phyloP scores from a whole-genome alignment of 108 stramenopile genomes.

The Conticribra guillardii region DNA sequence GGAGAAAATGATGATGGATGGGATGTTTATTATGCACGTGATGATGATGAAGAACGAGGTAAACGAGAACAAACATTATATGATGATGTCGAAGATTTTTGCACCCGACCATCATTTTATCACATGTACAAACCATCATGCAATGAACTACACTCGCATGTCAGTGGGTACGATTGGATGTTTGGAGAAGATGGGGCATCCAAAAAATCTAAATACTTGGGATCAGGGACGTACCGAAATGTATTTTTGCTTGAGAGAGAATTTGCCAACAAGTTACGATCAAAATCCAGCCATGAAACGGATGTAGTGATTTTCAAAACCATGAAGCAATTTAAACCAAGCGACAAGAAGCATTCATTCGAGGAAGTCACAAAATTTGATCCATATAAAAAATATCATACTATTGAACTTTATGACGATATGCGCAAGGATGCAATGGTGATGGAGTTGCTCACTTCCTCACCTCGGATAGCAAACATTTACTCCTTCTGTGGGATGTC shows the following conservation, averaged over 20 bases:
- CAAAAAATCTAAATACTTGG: constrained; percentile 16
- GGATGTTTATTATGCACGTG: constrained; percentile 45
- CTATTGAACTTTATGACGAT: constrained; percentile 17
- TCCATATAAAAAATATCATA: background rate
- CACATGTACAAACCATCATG: constrained; percentile 52
- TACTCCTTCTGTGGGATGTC: constrained; percentile 19
- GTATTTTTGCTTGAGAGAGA: constrained; percentile 42
- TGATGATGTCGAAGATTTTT: constrained; percentile 24
- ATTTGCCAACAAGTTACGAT: background rate
- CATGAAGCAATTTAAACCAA: constrained; percentile 4
- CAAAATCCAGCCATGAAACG: background rate
- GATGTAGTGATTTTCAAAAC: constrained; percentile 22
- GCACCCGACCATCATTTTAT: constrained; percentile 46
- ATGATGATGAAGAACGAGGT: constrained; percentile 38
- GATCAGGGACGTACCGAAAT: constrained; percentile 52
- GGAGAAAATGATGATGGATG: constrained; percentile 44
- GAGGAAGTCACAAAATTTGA: constrained; percentile 2
- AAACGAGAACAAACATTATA: constrained; percentile 17
- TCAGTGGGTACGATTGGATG: constrained; percentile 12
- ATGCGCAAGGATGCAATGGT: constrained; percentile 25
- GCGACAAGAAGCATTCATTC: background rate
- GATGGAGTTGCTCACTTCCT: constrained; percentile 19
- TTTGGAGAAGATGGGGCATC: background rate
- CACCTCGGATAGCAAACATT: constrained; percentile 21
- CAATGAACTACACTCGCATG: constrained; percentile 48